Base-by-base conservation (phyloP, 306 rosid genomes). In the Trichosanthes cucumerina region DNA sequence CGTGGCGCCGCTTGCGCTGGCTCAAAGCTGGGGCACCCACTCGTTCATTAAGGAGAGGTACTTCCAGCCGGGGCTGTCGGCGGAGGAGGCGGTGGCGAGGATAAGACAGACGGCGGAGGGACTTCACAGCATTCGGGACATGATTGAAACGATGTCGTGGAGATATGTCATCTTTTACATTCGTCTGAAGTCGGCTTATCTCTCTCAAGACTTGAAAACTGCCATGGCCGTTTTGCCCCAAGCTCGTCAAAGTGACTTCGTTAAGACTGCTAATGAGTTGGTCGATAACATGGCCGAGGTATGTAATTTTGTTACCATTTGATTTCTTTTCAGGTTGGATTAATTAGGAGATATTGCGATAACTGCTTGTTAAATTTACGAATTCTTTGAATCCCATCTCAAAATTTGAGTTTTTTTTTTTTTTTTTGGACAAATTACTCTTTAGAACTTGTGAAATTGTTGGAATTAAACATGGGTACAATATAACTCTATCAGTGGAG, bases 101-200 rank as follows among this genome's bases (percentile, higher is more conserved):
- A 95, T 95, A 31, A 95, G 75, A 78, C 97, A 92, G 57, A 95
- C 98, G 0, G 93, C 97, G 1, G 97, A 95, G 75, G 98, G 98
- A 59, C 76, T 95, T 0, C 98, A 89, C 31, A 84, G 90, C 81
- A 85, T 94, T 2, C 87, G 98, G 81, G 95, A 94, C 46, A 89
- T 87, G 89, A 73, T 95, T 83, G 98, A 95, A 56, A 88, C 83
- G 34, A 88, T 90, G 95, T 83, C 97, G 14, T 94, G 98, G 98
- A 92, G 97, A 85, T 94, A 95, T 43, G 90, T 92, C 46, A 69
- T 95, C 43, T 95, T 92, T 73, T 92, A 95, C 81, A 87, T 95
- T 24, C 84, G 98, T 0, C 70, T 92, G 0, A 94, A 94, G 56
- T 86, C 90, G 64, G 87, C 93, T 0, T 92, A 94, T 82, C 97